Evolutionary conservation across 2,329 filamentous ascomycete genomes (phyloP).

Genomic region (Rachicladosporium sp.): DNA sequence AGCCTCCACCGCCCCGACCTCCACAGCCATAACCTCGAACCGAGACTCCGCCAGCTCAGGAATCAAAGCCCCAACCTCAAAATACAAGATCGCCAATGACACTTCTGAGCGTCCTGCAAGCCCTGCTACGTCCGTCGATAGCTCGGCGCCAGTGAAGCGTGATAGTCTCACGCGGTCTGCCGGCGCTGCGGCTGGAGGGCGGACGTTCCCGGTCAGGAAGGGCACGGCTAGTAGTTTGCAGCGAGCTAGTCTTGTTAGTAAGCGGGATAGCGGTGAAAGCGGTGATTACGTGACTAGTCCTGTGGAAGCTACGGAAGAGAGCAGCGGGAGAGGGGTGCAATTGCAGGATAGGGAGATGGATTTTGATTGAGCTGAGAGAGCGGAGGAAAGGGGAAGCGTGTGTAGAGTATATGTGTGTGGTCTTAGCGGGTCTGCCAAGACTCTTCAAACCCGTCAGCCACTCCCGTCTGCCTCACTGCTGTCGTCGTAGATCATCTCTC

Average conservation of each 20-base stretch:
- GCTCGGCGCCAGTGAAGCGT: conserved; percentile 42
- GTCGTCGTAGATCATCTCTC: conserved; percentile 7
- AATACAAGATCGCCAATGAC: too few relatives aligned
- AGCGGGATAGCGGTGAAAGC: conserved; percentile 11
- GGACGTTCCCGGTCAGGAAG: conserved; percentile 33
- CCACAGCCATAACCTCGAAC: too few relatives aligned
- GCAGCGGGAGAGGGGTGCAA: conserved; percentile 44
- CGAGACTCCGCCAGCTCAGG: too few relatives aligned
- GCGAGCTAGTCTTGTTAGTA: conserved; percentile 22
- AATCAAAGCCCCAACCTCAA: too few relatives aligned
- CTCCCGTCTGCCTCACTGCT: too few relatives aligned
- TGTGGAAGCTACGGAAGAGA: conserved; percentile 10
- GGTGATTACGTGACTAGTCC: conserved; percentile 10
- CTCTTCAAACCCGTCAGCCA: too few relatives aligned
- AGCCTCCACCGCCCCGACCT: too few relatives aligned
- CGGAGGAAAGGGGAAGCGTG: too few relatives aligned
- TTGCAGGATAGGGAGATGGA: conserved; percentile 70
- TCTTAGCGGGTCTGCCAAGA: too few relatives aligned
- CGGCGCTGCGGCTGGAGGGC: conserved; percentile 19
- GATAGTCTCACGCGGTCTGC: conserved; percentile 48
- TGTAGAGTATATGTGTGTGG: too few relatives aligned
- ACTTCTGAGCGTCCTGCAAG: conserved; percentile 2
- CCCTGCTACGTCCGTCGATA: conserved; percentile 10
- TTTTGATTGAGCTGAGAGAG: too few relatives aligned
- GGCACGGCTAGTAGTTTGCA: conserved; percentile 32